Evolutionary conservation across 2,329 filamentous ascomycete species (phyloP), one percentile per base, ranked within the genome.

Genomic region (Pseudonectria buxi): DNA sequence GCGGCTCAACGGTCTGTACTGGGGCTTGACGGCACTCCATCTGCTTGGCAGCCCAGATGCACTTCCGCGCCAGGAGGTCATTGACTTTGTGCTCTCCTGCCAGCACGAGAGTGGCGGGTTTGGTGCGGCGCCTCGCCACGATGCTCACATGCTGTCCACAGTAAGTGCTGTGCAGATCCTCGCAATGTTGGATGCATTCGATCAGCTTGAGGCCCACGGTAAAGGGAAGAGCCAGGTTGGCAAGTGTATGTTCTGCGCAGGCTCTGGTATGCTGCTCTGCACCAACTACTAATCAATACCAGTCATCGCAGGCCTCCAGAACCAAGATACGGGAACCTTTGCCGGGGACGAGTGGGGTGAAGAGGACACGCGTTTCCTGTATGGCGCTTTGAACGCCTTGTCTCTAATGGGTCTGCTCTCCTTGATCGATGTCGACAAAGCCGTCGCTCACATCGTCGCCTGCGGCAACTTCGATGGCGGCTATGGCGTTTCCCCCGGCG

Each of bases 271-370:
- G 27, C 26, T 45, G 29, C 16, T 32, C 28, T 27, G 36, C 33
- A 48, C 40, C 45, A 36, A 42, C 24, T 29, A 41, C 44, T 54
- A 39, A 59, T 45, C 13, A 24, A 15, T 27, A 35, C 15, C 51
- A 78, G 87, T 82, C 64, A 88, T 96, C 51, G 83, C 89, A 43
- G 68, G 69, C 44, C 73, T 95, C 33, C 92, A 98, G 56, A 83
- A 95, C 56, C 69, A 67, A 14, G 69, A 83, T 36, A 86, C 83
- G 4, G 92, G 92, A 40, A 92, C 86, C 0, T 96, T 98, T 61
- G 78, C 83, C 36, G 92, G 92, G 32, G 92, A 98, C 55, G 83
- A 94, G 61, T 98, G 89, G 89, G 92, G 92, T 24, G 92, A 98
- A 61, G 82, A 84, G 44, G 92, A 98, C 62, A 96, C 92, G 0